phyloP scores from a whole-genome alignment of 768 basidiomycete species.

The Leucocoprinus sp. region DNA sequence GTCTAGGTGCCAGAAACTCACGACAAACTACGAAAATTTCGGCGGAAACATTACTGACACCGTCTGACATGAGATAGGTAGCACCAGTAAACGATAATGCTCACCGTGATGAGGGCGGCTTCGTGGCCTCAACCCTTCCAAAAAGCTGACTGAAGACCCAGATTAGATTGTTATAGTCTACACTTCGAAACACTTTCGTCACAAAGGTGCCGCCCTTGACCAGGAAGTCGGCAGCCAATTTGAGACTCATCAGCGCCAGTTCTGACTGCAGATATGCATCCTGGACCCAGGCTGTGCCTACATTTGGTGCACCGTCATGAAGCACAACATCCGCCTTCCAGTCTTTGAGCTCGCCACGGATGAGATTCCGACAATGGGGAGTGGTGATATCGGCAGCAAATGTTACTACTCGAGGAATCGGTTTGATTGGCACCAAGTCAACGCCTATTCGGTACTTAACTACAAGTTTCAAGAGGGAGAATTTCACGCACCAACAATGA shows the following conservation, averaged over 20 bases:
- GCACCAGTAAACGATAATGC: conserved; percentile 5
- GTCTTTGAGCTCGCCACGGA: conserved; percentile 86
- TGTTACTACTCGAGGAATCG: conserved; percentile 87
- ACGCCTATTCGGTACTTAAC: conserved; percentile 49
- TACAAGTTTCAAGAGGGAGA: conserved; percentile 3
- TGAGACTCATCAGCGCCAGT: conserved; percentile 90
- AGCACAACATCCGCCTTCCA: conserved; percentile 99
- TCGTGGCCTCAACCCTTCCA: conserved; percentile 94
- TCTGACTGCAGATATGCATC: conserved; percentile 97
- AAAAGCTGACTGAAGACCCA: conserved; percentile 99
- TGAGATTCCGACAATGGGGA: conserved; percentile 75
- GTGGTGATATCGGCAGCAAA: conserved; percentile 96
- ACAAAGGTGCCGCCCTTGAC: conserved; percentile 91
- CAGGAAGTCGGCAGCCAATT: conserved; percentile 92
- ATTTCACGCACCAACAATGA: conserved; percentile 70
- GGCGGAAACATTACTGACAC: conserved; percentile 86
- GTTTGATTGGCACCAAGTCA: conserved; percentile 93
- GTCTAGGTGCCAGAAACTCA: conserved; percentile 88
- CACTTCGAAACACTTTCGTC: conserved; percentile 97
- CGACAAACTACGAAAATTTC: conserved; percentile 99
- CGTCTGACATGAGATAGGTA: not conserved
- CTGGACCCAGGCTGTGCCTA: conserved; percentile 98
- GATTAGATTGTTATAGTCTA: conserved; percentile 95
- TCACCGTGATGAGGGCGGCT: conserved; percentile 93
- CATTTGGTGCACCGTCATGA: conserved; percentile 98